Conservation (phyloP, 2,329 filamentous ascomycete genomes). For the Aquanectria penicillioides region DNA sequence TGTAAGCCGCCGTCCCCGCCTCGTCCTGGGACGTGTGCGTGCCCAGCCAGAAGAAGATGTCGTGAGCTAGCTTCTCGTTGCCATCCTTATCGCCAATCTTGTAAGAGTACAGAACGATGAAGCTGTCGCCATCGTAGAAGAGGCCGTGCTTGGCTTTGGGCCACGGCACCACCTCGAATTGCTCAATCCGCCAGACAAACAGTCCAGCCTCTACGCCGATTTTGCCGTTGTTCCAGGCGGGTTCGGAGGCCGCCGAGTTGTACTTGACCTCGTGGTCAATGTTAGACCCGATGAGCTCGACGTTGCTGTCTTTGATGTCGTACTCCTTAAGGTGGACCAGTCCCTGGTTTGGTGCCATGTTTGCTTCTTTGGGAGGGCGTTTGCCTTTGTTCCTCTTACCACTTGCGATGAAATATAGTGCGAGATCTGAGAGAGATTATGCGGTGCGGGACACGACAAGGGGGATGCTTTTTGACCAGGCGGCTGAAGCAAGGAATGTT, state of each 20-base stretch:
- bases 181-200: constrained; percentile 73
- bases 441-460: too few relatives aligned
- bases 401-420: background rate
- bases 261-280: constrained; percentile 76
- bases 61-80: constrained; percentile 62
- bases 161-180: constrained; percentile 72
- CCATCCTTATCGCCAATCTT: constrained; percentile 58
- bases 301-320: constrained; percentile 75
- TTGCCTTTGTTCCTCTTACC: background rate
- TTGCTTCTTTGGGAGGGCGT: too few relatives aligned
- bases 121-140: constrained; percentile 76
- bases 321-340: constrained; percentile 72
- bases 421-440: background rate
- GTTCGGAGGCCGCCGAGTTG: constrained; percentile 71
- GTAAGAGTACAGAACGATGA: constrained; percentile 71
- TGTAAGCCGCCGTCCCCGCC: constrained; percentile 75
- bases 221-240: constrained; percentile 71
- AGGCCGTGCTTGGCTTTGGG: constrained; percentile 65
- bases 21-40: constrained; percentile 74
- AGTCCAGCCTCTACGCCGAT: constrained; percentile 65
- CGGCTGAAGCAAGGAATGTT: background rate
- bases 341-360: constrained; percentile 70
- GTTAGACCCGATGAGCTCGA: constrained; percentile 70
- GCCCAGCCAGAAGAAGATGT: constrained; percentile 78
- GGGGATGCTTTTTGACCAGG: background rate